phyloP scores from a whole-genome alignment of 441 rosid genomes.

The Kokia cookei region DNA sequence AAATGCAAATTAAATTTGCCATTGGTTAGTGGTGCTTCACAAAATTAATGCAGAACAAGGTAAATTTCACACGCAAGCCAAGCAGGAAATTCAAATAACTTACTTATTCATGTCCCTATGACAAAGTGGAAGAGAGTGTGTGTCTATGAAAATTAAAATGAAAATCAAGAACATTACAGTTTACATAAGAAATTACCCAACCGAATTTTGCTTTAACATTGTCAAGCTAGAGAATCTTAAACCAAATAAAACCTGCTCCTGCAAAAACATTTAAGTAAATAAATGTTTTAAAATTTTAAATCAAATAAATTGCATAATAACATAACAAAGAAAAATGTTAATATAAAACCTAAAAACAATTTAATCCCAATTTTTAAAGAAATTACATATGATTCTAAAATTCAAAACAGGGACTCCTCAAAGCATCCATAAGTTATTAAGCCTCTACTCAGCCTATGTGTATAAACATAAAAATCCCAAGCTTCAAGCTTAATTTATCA shows the following conservation, averaged over 20 bases:
- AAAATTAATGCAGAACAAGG: not conserved
- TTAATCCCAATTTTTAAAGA: not conserved
- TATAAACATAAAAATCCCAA: not conserved
- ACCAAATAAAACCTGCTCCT: slow-evolving; percentile 60
- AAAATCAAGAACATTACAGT: slow-evolving; percentile 10
- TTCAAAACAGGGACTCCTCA: not conserved
- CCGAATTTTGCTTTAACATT: slow-evolving; percentile 59
- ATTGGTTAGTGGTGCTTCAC: not conserved
- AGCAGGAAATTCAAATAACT: not conserved
- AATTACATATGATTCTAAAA: not conserved
- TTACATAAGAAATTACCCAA: slow-evolving; percentile 56
- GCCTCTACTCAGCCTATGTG: not conserved
- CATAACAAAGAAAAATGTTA: not conserved
- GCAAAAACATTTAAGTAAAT: slow-evolving; percentile 16
- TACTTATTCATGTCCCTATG: not conserved
- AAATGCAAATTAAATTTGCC: not conserved
- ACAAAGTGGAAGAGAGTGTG: not conserved
- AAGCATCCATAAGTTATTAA: not conserved
- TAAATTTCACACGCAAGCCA: not conserved
- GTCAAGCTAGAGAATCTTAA: slow-evolving; percentile 82
- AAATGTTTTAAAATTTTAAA: not conserved
- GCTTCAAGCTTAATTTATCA: not conserved
- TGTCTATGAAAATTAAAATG: not conserved
- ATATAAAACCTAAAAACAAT: not conserved
- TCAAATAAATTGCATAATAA: not conserved